A percentile compares a stretch with the other conserved stretches of the same genome.
Evolutionary conservation across 257 asterid genomes (phyloP).

Genomic region (Solanum chiquidenum): DNA sequence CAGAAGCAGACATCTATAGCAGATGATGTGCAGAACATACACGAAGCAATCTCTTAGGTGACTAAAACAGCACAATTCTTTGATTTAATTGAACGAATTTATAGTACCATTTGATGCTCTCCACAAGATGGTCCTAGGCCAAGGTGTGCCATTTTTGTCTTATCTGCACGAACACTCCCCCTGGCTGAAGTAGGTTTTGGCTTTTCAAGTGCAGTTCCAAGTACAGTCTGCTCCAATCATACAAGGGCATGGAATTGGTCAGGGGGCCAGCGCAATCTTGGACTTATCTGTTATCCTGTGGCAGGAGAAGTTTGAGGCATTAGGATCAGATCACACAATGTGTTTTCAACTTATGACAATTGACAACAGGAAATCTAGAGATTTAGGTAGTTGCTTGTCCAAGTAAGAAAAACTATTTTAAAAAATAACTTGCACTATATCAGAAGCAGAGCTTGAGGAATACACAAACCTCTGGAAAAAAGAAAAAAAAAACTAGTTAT

Average conservation of each 20-base stretch:
- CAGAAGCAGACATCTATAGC: conserved; percentile 21
- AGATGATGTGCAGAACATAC: conserved; percentile 19
- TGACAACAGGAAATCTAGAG: conserved; percentile 13
- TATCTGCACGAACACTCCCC: conserved; percentile 32
- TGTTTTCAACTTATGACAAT: conserved; percentile 29
- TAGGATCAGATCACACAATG: conserved; percentile 33
- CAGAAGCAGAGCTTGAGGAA: not conserved
- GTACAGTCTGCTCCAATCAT: not conserved
- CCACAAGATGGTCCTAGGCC: conserved; percentile 34
- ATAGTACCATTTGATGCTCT: conserved; percentile 31
- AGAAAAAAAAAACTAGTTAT: too few species aligned
- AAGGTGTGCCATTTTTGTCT: conserved; percentile 22
- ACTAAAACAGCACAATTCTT: conserved; percentile 40
- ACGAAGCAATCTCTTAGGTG: conserved; percentile 16
- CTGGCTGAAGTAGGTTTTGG: conserved; percentile 44
- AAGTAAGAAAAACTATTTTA: not conserved
- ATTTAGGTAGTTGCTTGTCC: not conserved
- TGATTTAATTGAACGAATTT: conserved; percentile 39
- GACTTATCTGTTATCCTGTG: conserved; percentile 41
- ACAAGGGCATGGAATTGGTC: not conserved
- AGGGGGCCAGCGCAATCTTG: conserved; percentile 30
- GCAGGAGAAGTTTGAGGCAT: conserved; percentile 43
- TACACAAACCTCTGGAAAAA: not conserved
- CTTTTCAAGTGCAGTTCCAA: conserved; percentile 20
- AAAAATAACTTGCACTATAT: not conserved